Percentiles rank a stretch among this genome's conserved stretches.
Evolutionary conservation across 768 basidiomycete species (phyloP).

Genomic region (Tulasnella sp.): DNA sequence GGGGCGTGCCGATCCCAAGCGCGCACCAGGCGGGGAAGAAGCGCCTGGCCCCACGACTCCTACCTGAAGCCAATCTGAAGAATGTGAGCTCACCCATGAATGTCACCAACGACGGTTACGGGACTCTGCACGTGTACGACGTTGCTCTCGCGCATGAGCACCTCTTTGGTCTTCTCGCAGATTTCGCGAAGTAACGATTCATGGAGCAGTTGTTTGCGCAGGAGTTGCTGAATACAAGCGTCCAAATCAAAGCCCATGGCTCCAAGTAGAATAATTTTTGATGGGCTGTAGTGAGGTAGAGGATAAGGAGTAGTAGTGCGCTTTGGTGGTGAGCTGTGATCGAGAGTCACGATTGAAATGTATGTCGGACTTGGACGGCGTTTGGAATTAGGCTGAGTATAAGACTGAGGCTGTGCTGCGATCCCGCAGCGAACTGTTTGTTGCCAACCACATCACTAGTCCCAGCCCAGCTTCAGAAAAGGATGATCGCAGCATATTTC

Average conservation of each 20-base stretch:
- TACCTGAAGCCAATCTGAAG: background rate
- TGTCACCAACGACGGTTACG: conserved; percentile 97
- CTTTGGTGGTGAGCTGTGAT: no score
- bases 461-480: no score
- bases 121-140: conserved; percentile 95
- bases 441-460: no score
- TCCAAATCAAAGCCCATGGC: conserved; percentile 70
- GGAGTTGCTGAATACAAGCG: conserved; percentile 84
- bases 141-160: conserved; percentile 97
- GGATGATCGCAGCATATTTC: no score
- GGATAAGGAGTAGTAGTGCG: no score
- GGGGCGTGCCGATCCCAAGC: no score
- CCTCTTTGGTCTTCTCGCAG: conserved; percentile 99
- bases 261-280: background rate
- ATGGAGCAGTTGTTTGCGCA: conserved; percentile 86
- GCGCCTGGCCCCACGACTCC: background rate
- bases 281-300: no score
- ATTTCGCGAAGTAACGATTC: conserved; percentile 94
- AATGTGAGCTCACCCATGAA: conserved; percentile 74
- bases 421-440: no score
- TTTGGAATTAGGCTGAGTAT: background rate
- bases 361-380: background rate
- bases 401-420: no score
- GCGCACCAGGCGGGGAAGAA: background rate
- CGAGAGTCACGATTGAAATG: background rate